phyloP scores from a whole-genome alignment of 2,329 filamentous ascomycete species.

The Verticillium nonalfalfae region DNA sequence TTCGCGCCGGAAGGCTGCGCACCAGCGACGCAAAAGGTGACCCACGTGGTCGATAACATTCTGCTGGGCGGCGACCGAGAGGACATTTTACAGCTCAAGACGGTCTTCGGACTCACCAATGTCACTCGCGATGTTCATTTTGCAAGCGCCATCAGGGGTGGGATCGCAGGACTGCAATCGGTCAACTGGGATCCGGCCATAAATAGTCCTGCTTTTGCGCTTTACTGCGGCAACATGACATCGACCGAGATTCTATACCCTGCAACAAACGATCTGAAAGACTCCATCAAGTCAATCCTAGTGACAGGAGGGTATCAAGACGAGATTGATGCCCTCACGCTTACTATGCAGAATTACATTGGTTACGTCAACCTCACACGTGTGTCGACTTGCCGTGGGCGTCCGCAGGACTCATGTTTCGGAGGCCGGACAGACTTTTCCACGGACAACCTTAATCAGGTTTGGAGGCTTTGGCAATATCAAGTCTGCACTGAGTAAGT shows the following conservation, averaged over 20 bases:
- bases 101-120: conserved; percentile 38
- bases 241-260: conserved; percentile 33
- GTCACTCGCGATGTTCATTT: conserved; percentile 43
- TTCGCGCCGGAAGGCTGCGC: conserved; percentile 56
- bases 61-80: conserved; percentile 32
- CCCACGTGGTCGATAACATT: conserved; percentile 44
- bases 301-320: conserved; percentile 26
- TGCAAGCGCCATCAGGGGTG: conserved; percentile 31
- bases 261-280: conserved; percentile 25
- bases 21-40: conserved; percentile 51
- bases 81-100: conserved; percentile 31
- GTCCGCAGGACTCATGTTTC: conserved; percentile 30
- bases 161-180: conserved; percentile 36
- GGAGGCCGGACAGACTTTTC: conserved; percentile 8
- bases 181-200: conserved; percentile 48
- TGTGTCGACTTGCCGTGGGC: conserved; percentile 14
- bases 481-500: conserved; percentile 49
- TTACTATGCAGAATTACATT: conserved; percentile 44
- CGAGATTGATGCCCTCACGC: conserved; percentile 29
- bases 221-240: conserved; percentile 42
- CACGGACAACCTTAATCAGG: conserved; percentile 7
- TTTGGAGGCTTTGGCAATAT: conserved; percentile 39
- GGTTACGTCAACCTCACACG: conserved; percentile 32
- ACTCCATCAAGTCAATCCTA: conserved; percentile 31
- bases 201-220: conserved; percentile 32